phyloP scores from a whole-genome alignment of 2,329 filamentous ascomycete species.

The Aspergillus fijiensis region DNA sequence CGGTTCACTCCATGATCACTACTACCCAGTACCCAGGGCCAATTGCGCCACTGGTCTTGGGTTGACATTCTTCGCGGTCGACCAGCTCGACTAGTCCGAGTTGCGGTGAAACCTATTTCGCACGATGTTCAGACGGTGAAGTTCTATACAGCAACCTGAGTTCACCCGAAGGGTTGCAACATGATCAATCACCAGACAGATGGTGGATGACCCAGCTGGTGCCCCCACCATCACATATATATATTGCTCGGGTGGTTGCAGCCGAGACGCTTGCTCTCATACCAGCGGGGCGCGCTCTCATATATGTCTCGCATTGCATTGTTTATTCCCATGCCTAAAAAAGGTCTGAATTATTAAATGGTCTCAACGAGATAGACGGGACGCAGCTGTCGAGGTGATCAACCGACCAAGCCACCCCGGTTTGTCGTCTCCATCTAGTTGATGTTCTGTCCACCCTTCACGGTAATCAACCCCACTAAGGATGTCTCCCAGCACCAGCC shows the following conservation, averaged over 20 bases:
- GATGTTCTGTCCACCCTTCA: not conserved
- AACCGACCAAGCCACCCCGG: not conserved
- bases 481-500: not conserved
- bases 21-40: not conserved
- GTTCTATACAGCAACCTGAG: not conserved
- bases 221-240: not conserved
- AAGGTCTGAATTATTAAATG: no score
- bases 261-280: not conserved
- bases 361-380: not conserved
- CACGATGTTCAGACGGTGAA: not conserved
- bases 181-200: conserved; percentile 10
- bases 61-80: not conserved
- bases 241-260: not conserved
- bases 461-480: not conserved
- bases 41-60: not conserved
- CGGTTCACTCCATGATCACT: not conserved
- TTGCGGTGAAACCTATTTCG: not conserved
- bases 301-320: not conserved
- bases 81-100: not conserved
- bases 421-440: not conserved
- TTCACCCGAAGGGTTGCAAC: conserved; percentile 2
- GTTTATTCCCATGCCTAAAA: no score
- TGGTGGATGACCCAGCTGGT: not conserved
- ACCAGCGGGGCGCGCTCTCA: not conserved
- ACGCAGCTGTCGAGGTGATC: not conserved